Evolutionary conservation across 164 flowering plant species (phyloP), one percentile per base, ranked within the genome.

Genomic region (Platanus orientalis): DNA sequence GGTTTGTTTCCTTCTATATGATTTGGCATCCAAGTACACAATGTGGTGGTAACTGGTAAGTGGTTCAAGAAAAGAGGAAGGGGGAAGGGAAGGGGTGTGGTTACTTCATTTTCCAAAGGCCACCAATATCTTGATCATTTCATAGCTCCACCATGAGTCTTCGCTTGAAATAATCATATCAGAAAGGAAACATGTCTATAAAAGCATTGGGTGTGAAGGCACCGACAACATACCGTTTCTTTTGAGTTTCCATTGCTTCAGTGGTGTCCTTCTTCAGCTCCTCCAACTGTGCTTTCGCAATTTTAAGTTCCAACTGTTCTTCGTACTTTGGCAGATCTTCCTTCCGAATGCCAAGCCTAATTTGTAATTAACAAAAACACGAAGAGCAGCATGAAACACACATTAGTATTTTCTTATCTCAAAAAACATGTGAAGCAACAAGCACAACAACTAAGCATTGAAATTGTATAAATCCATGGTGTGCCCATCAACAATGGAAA

Each of bases 241-340:
- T 79, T 65, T 91, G 97, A 57, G 97, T 86, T 74, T 94, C 92
- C 98, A 94, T 94, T 40, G 96, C 93, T 72, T 94, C 98, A 54
- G 80, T 65, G 61, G 86, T 88, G 50, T 94, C 94, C 78, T 84
- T 89, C 86, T 94, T 86, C 71, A 94, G 72, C 71, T 87, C 96
- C 67, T 86, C 88, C 65, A 94, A 60, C 56, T 89, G 91, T 20
- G 91, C 89, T 75, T 94, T 91, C 12, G 98, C 82, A 73, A 89
- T 81, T 77, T 83, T 86, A 13, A 76, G 84, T 60, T 94, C 97
- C 72, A 87, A 61, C 54, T 84, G 63, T 52, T 86, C 93, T 63
- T 94, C 98, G 74, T 83, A 87, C 76, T 94, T 94, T 14, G 97
- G 97, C 40, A 94, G 77, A 56, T 94, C 95, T 70, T 91, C 87